These are phyloP conservation scores for Xylaria flabelliformis DNA, from an alignment of 495 filamentous ascomycete species.

Conservation along the genomic window DNA sequence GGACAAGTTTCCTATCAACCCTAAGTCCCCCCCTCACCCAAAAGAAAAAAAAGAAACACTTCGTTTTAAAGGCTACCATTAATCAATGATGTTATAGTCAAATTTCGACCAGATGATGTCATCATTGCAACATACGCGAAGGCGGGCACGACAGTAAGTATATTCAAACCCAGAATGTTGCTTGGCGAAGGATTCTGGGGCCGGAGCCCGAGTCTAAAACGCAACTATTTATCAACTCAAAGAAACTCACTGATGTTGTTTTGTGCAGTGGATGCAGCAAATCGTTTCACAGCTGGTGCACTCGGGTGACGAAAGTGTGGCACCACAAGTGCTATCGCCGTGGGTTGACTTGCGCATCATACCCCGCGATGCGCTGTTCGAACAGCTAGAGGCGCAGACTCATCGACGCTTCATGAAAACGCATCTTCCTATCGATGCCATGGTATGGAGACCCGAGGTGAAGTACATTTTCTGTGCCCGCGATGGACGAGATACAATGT, in stretches of 20 bases:
- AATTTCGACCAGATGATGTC: constrained; percentile 16
- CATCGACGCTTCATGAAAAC: constrained; percentile 9
- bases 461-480: constrained; percentile 17
- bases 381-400: constrained; percentile 6
- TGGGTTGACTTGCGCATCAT: constrained; percentile 14
- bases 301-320: constrained; percentile 1
- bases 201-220: not conserved
- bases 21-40: not conserved
- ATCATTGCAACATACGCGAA: constrained; percentile 13
- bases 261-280: constrained; percentile 10
- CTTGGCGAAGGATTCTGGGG: too few relatives aligned
- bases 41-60: not conserved
- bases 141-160: constrained; percentile 17
- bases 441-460: constrained; percentile 3
- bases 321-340: not conserved
- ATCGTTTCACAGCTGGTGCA: constrained; percentile 7
- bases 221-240: not conserved
- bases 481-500: constrained; percentile 3
- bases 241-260: not conserved
- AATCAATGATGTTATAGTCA: not conserved
- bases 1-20: not conserved
- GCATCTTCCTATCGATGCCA: constrained; percentile 14
- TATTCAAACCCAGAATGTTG: not conserved
- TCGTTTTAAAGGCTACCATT: not conserved
- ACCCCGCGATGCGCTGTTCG: not conserved